Evolutionary conservation across 768 basidiomycete genomes (phyloP), one percentile per base, ranked within the genome.

Genomic region (Mycena sanguinolenta): DNA sequence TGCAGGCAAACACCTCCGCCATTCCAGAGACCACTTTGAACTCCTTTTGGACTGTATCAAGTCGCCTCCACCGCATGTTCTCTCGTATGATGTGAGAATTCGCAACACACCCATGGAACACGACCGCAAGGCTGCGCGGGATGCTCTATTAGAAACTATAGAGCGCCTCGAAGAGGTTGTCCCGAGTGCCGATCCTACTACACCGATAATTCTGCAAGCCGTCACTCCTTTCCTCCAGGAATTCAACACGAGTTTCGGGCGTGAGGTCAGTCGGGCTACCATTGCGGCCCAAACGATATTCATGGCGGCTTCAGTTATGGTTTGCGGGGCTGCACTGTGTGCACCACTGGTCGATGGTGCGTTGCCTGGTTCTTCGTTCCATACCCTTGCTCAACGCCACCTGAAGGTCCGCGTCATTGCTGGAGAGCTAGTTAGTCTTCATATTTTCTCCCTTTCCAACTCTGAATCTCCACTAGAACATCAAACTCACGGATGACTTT

Each of bases 301-400:
- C 50, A 55, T 74, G 36, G 30, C 53, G 17, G 23, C 61, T 27
- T 36, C 60, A 95, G 94, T 81, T 96, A 21, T 96, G 95, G 95
- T 96, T 96, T 78, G 88, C 90, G n/a, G 90, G 86, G 27, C 81
- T 96, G 36, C 95, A 96, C 76, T 94, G 94, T 50, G 91, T 96
- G 28, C 95, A 96, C 80, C 95, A 96, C 77, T 96, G 93, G 93
- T 94, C 93, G 23, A 95, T 95, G 92, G 93, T 93, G 77, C 73
- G 87, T 74, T 17, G 65, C 46, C 68, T n/a, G 44, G 50, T 42
- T 32, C 42, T 23, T 46, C 49, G 17, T 49, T 27, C 13, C n/a
- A 17, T 61, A 59, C 34, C 44, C 44, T 58, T 65, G 46, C 62
- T 50, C 55, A 52, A 14, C 39, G 23, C 49, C 64, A 44, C 59